Evolutionary conservation across 2,329 filamentous ascomycete species (phyloP).

Genomic region (Fusarium sp.): DNA sequence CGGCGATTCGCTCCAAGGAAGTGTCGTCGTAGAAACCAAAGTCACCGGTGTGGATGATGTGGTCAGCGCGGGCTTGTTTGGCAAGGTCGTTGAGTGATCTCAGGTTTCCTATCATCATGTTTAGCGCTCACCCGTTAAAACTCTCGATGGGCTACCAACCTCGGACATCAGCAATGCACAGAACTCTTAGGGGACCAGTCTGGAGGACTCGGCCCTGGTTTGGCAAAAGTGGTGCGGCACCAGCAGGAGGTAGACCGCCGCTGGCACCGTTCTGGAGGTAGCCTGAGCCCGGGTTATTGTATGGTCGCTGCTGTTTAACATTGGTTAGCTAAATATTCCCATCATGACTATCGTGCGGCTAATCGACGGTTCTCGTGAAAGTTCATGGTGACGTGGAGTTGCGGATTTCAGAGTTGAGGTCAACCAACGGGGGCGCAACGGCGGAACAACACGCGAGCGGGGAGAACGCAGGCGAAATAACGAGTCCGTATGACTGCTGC

Average conservation of each 20-base stretch:
- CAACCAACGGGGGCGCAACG: constrained; percentile 36
- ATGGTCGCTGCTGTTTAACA: constrained; percentile 54
- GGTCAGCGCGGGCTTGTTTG: constrained; percentile 92
- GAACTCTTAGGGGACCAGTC: constrained; percentile 72
- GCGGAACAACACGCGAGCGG: constrained; percentile 40
- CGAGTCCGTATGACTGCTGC: neutral
- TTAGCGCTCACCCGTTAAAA: constrained; percentile 38
- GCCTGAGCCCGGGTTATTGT: constrained; percentile 65
- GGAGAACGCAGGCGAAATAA: constrained; percentile 19
- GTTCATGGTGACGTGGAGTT: constrained; percentile 23
- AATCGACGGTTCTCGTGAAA: neutral
- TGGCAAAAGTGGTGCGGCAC: constrained; percentile 72
- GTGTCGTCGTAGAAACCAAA: constrained; percentile 99
- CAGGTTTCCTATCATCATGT: constrained; percentile 77
- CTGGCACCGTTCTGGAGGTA: constrained; percentile 73
- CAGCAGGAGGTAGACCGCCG: constrained; percentile 63
- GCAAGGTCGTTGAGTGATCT: constrained; percentile 96
- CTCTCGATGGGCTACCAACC: constrained; percentile 56
- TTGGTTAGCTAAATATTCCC: constrained; percentile 36
- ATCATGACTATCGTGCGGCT: neutral
- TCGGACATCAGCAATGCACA: constrained; percentile 79
- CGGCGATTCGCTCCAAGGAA: constrained; percentile 95
- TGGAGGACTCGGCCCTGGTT: constrained; percentile 76
- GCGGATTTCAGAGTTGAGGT: constrained; percentile 29
- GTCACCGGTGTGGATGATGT: constrained; percentile 98